Base-by-base conservation (phyloP, 805 yeast species). In the Grigorovia humatica region DNA sequence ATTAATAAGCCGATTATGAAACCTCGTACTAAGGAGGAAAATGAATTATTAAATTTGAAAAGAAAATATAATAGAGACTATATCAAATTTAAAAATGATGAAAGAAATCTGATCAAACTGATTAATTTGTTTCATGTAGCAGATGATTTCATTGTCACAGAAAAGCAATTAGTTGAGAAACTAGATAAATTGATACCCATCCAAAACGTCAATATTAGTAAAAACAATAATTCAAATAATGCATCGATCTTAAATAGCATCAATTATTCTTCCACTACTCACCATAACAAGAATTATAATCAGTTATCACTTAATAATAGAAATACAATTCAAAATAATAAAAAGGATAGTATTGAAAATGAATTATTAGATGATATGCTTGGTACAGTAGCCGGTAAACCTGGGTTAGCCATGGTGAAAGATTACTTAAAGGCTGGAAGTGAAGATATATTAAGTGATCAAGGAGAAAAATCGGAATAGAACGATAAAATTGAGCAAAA, bases 81-180 rank as follows among this genome's bases (percentile, higher is more conserved):
- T 44, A 64, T 69, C 13, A 81, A 81, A 58, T 74, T 83, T 53
- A 70, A 69, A 48, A 74, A 73, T 5, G 74, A 79, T 57, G 80
- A 78, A 55, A 67, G 70, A 45, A 77, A 77, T 58, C 80, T 89
- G 15, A 71, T 71, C 43, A 72, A 77, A 47, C 68, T 89, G 47
- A 70, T 90, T 54, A 83, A 79, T 57, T 74, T 90, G 50, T 88
- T 86, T 67, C 88, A 88, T 61, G 77, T 82, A 2, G 72, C 91
- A 1, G 75, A 77, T 29, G 73, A 76, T 45, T 89, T 80, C 68
- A 85, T 88, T 58, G 79, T 87, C 43, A 83, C 83, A 32, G 95
- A 85, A 66, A 78, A 51, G 82, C 88, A 48, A 79, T 83, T 64
- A 47, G n/a, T 51, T 48, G 54, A 53, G 46, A 57, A 53, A 41